Evolutionary conservation across 768 basidiomycete genomes (phyloP).

Genomic region (Suillus tomentosus): DNA sequence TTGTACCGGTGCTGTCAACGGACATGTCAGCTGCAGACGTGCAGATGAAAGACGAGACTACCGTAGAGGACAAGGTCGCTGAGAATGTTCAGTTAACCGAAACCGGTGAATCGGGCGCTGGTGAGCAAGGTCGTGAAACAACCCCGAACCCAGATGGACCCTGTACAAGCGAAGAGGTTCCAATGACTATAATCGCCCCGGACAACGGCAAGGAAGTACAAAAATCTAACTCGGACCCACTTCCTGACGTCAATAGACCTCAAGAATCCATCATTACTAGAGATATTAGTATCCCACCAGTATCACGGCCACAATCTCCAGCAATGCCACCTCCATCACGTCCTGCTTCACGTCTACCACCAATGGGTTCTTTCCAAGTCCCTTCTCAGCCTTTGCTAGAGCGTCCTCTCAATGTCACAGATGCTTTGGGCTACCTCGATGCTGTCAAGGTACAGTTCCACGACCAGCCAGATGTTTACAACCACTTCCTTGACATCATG

Average conservation of each 20-base stretch:
- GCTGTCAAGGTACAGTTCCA: conserved; percentile 64
- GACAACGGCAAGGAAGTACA: conserved; percentile 8
- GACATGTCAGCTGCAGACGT: conserved; percentile 3
- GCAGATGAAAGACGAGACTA: conserved; percentile 4
- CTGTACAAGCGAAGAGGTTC: conserved; percentile 4
- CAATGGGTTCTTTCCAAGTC: conserved; percentile 26
- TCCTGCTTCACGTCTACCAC: conserved; percentile 20
- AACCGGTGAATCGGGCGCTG: background rate
- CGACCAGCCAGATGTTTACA: conserved; percentile 63
- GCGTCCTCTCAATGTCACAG: conserved; percentile 59
- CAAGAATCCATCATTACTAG: conserved; percentile 12
- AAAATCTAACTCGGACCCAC: conserved; percentile 11
- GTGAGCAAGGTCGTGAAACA: background rate
- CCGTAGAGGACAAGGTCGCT: background rate
- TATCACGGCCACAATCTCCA: conserved; percentile 7
- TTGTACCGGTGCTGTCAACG: background rate
- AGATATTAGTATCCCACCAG: conserved; percentile 30
- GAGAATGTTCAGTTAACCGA: background rate
- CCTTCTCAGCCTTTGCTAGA: conserved; percentile 27
- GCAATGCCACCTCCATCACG: conserved; percentile 18
- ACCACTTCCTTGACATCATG: conserved; percentile 68
- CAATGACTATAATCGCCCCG: conserved; percentile 1
- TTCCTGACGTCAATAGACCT: conserved; percentile 5
- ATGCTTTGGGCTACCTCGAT: conserved; percentile 64
- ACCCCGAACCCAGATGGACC: conserved; percentile 8